phyloP scores from a whole-genome alignment of 1,284 basidiomycete species.

The Chiua sp. region DNA sequence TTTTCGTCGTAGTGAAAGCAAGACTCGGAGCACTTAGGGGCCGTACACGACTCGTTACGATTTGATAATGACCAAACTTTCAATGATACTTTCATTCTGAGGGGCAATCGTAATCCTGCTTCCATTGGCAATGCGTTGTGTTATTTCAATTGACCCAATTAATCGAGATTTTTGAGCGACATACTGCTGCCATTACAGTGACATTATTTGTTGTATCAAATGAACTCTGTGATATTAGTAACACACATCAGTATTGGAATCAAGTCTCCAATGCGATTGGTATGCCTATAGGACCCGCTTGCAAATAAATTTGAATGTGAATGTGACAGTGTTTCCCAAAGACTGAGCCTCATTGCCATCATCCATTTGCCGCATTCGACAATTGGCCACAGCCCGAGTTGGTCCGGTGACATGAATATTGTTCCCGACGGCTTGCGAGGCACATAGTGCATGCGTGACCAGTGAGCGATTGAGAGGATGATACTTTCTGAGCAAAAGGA shows the following conservation, averaged over 20 bases:
- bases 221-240: too few relatives aligned
- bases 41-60: not conserved
- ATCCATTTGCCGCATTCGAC: too few relatives aligned
- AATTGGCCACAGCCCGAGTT: too few relatives aligned
- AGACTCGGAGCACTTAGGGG: constrained; percentile 4
- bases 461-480: not conserved
- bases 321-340: too few relatives aligned
- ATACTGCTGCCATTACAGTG: too few relatives aligned
- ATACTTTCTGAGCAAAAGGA: not conserved
- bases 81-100: not conserved
- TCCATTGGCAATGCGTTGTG: not conserved
- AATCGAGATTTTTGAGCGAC: not conserved
- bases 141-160: not conserved
- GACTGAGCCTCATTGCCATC: too few relatives aligned
- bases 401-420: too few relatives aligned
- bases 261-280: too few relatives aligned
- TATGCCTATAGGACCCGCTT: too few relatives aligned
- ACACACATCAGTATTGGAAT: not conserved
- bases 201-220: too few relatives aligned
- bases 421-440: not conserved
- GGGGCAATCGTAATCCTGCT: not conserved
- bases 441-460: not conserved
- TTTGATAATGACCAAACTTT: not conserved
- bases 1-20: constrained; percentile 18
- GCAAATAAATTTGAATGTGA: too few relatives aligned